Evolutionary conservation across 495 filamentous ascomycete genomes (phyloP), one percentile per base, ranked within the genome.

Genomic region (Antarctomyces pellizariae): DNA sequence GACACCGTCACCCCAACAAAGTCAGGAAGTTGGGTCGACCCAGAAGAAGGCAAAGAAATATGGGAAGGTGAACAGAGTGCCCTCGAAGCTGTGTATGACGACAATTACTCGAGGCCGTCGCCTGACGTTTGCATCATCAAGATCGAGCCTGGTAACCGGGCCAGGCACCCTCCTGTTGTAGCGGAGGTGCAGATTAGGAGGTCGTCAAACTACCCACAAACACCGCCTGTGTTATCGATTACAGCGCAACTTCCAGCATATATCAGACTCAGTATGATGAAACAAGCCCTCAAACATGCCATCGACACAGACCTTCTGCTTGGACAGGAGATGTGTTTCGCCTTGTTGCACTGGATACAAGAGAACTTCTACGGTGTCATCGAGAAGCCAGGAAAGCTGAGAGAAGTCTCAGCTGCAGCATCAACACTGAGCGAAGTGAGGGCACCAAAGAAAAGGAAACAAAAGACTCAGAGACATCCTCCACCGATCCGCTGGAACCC

Each of bases 321-420:
- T 9, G 89, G 83, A 14, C 73, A 83, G 35, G 70, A 74, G 26
- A 86, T 89, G 70, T 62, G 91, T 6, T 97, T 79, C 47, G 75
- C 76, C 28, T 58, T 92, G 15, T 51, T 84, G 9, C 79, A 90
- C 47, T 97, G 83, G 80, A 44, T 93, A 7, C 82, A 95, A 41
- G 54, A 64, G 14, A 64, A 83, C 28, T 61, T 91, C 24, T 62
- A 67, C 19, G 37, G 46, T 3, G 79, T 95, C 27, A 65, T 92
- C 21, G 65, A 80, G 30, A 65, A 66, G 23, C 89, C 86, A 1
- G 86, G 83, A 2, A 68, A 56, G 28, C 59, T 97, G 19, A 59
- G 73, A 18, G 82, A 89, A 26, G 75, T 97, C 16, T 68, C 80
- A 5, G 59, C 70, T 10, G 77, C 57, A 13, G 54, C 67, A 3